Evolutionary conservation across 306 rosid genomes (phyloP), one percentile per base, ranked within the genome.

Genomic region (Phaseolus lunatus): DNA sequence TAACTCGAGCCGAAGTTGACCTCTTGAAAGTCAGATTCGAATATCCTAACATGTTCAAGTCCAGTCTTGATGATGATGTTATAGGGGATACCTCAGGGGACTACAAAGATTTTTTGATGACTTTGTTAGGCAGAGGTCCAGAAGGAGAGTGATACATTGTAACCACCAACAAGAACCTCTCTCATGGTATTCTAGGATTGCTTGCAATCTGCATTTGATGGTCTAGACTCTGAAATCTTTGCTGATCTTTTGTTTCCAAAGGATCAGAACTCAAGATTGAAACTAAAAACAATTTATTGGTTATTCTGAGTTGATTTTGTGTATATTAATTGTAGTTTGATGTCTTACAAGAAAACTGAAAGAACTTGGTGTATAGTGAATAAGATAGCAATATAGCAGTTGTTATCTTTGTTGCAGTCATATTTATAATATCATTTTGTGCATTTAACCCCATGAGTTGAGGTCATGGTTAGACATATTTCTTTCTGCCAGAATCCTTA

Each of bases 1-100:
- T 96, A 58, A 82, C 85, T 70, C 79, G 98, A 82, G 93, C 91
- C 2, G 99, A 92, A 89, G 83, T 89, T 3, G 99, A 96, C 80
- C 41, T 87, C 70, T 78, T 48, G 85, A 87, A 82, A 75, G 78
- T 89, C 47, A 83, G 88, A 81, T 90, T 84, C 14, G 94, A 87
- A 76, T 92, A 96, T 69, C 79, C 86, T 1, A 78, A 50, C 72
- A 77, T 87, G 83, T 91, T 72, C 84, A 84, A 87, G 50, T n/a
- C 39, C 33, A 82, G 85, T 84, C 89, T 92, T 31, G 94, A 83
- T 19, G 82, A 84, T 16, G 98, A 82, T 7, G 89, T 96, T 54
- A 75, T 27, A 2, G 96, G 84, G 7, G 99, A 96, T 75, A 96
- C 98, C 20, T 96, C 99, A 19, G 87, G 97, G 39, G 81, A 91